Base-by-base conservation (phyloP, 768 basidiomycete species). In the Wakefieldia striispora region DNA sequence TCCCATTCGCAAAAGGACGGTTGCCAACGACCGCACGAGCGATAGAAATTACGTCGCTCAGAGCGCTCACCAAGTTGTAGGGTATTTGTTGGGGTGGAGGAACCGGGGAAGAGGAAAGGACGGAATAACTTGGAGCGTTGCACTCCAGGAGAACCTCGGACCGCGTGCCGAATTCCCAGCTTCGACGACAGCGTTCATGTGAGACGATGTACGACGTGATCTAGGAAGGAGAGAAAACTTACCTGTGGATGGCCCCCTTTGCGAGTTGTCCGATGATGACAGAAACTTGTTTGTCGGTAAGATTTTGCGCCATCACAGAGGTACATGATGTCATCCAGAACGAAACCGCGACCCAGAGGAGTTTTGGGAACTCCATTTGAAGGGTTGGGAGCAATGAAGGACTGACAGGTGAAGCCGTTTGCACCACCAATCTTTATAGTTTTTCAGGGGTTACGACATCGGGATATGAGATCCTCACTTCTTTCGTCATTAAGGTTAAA, bases 41-140 rank as follows among this genome's bases (percentile, higher is more conserved):
- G 27, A 88, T 84, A 26, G 72, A 55, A 51, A 85, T 77, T 26
- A 89, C 79, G 2, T 83, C 79, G 10, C 65, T 63, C 37, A 89
- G 68, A 2, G 69, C 66, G 11, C 66, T 55, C 3, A 65, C 63
- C 33, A 55, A 11, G 6, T 58, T 20, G 5, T 57, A 21, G 27
- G 60, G 53, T 17, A 59, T 42, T 16, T 57, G 47, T 24, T 58
- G 50, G 2, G 66, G 71, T 21, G 69, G 70, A 24, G 61, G 62
- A 31, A 62, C 47, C 7, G 55, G 36, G 17, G 48, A 43, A 42
- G 66, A 33, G 21, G 70, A 70, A 40, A 77, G 66, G 46, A 78
- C 78, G n/a, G 79, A 75, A 59, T 72, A 75, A 4, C 62, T 50
- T 5, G 78, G 69, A 4, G 72, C 67, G 39, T 78, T 70, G 54